These are phyloP conservation scores for Primulina eburnea DNA, from an alignment of 257 asterid genomes.

Conservation along the genomic window DNA sequence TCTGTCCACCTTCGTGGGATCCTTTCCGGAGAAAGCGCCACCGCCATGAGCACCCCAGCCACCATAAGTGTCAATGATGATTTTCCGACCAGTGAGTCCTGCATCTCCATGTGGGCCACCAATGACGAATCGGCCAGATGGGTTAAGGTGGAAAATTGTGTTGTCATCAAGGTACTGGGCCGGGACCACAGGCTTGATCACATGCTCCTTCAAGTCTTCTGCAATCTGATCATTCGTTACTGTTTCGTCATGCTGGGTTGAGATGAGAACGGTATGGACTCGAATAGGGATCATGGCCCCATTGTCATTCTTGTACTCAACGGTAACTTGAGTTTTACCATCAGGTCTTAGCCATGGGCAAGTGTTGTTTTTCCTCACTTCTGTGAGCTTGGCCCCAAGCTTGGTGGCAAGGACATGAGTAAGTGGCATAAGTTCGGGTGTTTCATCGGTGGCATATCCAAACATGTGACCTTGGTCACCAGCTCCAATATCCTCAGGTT, in stretches of 20 bases:
- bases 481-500: slow-evolving; percentile 93
- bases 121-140: slow-evolving; percentile 82
- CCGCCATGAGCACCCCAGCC: slow-evolving; percentile 98
- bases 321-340: slow-evolving; percentile 88
- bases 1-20: slow-evolving; percentile 91
- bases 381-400: slow-evolving; percentile 91
- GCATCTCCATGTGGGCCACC: slow-evolving; percentile 98
- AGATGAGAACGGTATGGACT: slow-evolving; percentile 84
- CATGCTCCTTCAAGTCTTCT: slow-evolving; percentile 70
- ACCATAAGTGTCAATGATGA: slow-evolving; percentile 83
- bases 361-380: slow-evolving; percentile 85
- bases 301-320: slow-evolving; percentile 70
- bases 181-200: slow-evolving; percentile 80
- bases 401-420: slow-evolving; percentile 90
- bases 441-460: slow-evolving; percentile 89
- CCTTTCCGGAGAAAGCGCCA: slow-evolving; percentile 90
- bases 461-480: slow-evolving; percentile 97
- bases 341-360: slow-evolving; percentile 89
- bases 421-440: slow-evolving; percentile 90
- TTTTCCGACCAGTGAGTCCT: slow-evolving; percentile 83
- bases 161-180: slow-evolving; percentile 75
- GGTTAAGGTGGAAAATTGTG: slow-evolving; percentile 86
- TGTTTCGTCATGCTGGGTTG: slow-evolving; percentile 89
- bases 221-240: slow-evolving; percentile 79
- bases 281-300: slow-evolving; percentile 91